Base-by-base conservation (phyloP, 2,329 filamentous ascomycete genomes). In the Aspergillus jensenii region DNA sequence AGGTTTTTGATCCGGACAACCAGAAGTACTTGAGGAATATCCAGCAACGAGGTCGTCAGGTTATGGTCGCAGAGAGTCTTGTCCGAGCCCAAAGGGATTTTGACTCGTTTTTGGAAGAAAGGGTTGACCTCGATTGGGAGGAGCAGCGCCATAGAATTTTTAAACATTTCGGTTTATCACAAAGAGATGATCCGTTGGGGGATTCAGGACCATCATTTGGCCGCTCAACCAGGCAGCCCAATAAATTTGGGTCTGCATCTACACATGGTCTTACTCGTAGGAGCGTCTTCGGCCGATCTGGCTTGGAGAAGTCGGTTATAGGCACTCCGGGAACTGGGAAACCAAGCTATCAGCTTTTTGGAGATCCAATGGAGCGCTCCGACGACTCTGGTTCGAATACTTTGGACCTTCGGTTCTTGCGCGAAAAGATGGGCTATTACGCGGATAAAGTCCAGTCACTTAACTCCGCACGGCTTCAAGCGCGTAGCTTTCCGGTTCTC, bases 51-150 rank as follows among this genome's bases (percentile, higher is more conserved):
- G 96, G 92, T 17, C 95, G 93, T 4, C 81, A 96, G 57, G 91
- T 90, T 69, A 93, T 96, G 85, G 93, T 97, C 67, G 85, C 90
- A 35, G 92, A 97, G 72, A 91, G 91, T n/a, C 81, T 98, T 60
- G 89, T 93, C 68, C 87, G 93, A 68, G 95, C 93, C 4, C 88
- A 93, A 59, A 87, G 87, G 56, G 95, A 98, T 70, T 98, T 99
- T 72, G 93, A 99, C 72, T 84, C 86, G 60, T 98, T 96, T 73
- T 82, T 99, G 56, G 93, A 98, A 72, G 93, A 97, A 68, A 96
- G 96, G 70, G 87, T 98, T 50, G 91, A 92, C 31, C 88, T 96
- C 80, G 92, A 98, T 73, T 98, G 95, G 93, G 93, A 97, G 67
- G 88, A 90, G 15, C 93, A 98, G 78, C 88, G 93, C 62, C 91